Base-by-base conservation (phyloP, 176 grass and related monocot genomes). In the Oryza coarctata region DNA sequence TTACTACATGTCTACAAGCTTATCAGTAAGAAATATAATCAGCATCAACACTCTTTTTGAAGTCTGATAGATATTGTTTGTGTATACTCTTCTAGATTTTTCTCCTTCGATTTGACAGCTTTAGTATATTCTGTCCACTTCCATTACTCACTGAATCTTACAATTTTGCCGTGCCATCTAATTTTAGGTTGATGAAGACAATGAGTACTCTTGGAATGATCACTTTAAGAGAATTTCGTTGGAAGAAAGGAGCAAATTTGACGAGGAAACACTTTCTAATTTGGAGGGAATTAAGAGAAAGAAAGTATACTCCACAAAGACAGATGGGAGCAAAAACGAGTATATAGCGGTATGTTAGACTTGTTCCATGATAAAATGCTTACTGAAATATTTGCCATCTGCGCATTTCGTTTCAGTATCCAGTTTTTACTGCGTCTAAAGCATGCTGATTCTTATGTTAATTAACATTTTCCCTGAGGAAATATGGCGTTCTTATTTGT, bases 311-410 rank as follows among this genome's bases (percentile, higher is more conserved):
- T 77, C 32, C 0, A 74, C 18, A 72, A 84, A 79, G 58, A 40
- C 60, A 12, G 86, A 88, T 88, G 86, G 75, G 34, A 73, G 70
- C 68, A 77, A 41, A 44, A 87, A 87, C 12, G 79, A 87, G 68
- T 82, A 87, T 30, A 70, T 76, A 49, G 86, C 83, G 86, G 86
- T 88, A 73, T 14, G 67, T 23, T 14, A 40, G 22, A 68, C 40
- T 68, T 82, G 5, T 18, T 41, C 3, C 52, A 6, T 10, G 14
- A 1, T 40, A 50, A 69, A 81, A 44, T 9, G 13, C 0, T 75
- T 44, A 63, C 30, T 29, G 12, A 63, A 63, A 70, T 9, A 39
- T 25, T 12, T 34, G 13, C 2, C 44, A 13, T 70, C 10, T 55
- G 6, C 32, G 6, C 32, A 2, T 38, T 86, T 52, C 35, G 63